Conservation (phyloP, 495 filamentous ascomycete species). For the Penicillium egyptiacum region DNA sequence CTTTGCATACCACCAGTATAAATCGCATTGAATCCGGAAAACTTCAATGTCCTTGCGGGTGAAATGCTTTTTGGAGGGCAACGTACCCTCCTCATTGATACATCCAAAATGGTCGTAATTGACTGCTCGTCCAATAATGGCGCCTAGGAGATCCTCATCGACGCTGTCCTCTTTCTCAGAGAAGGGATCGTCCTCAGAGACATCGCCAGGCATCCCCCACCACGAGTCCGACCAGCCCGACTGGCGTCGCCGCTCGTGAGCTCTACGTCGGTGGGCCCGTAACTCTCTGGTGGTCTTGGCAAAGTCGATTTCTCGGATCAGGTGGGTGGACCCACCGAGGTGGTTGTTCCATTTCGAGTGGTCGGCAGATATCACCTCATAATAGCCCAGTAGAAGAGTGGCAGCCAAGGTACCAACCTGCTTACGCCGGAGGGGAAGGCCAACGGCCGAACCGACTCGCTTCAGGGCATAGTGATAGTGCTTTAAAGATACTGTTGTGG, state of each 20-base stretch:
- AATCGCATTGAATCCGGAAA: slow-evolving; percentile 77
- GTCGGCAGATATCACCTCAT: slow-evolving; percentile 92
- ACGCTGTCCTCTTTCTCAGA: slow-evolving; percentile 44
- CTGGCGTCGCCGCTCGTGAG: slow-evolving; percentile 26
- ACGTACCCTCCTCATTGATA: slow-evolving; percentile 31
- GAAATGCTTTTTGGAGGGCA: slow-evolving; percentile 40
- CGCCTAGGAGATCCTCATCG: slow-evolving; percentile 45
- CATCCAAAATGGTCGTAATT: slow-evolving; percentile 48
- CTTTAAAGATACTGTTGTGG: slow-evolving; percentile 76
- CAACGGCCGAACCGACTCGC: slow-evolving; percentile 71
- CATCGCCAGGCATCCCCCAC: slow-evolving; percentile 14
- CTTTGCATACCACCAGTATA: slow-evolving; percentile 97
- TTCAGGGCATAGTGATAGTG: slow-evolving; percentile 89
- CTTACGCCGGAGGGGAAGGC: slow-evolving; percentile 66
- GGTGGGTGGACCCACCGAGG: slow-evolving; percentile 76
- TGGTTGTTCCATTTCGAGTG: slow-evolving; percentile 96
- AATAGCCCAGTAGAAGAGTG: slow-evolving; percentile 84
- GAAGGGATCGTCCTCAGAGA: slow-evolving; percentile 44
- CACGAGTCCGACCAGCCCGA: slow-evolving; percentile 18
- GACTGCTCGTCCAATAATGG: slow-evolving; percentile 44
- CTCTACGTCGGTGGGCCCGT: slow-evolving; percentile 48
- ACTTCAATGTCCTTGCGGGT: slow-evolving; percentile 71
- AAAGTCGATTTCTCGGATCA: slow-evolving; percentile 82
- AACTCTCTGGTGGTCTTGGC: slow-evolving; percentile 69
- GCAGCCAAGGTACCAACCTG: slow-evolving; percentile 83